These are phyloP conservation scores for Eucalyptus microcorys DNA, from an alignment of 345 rosid genomes.

Conservation along the genomic window DNA sequence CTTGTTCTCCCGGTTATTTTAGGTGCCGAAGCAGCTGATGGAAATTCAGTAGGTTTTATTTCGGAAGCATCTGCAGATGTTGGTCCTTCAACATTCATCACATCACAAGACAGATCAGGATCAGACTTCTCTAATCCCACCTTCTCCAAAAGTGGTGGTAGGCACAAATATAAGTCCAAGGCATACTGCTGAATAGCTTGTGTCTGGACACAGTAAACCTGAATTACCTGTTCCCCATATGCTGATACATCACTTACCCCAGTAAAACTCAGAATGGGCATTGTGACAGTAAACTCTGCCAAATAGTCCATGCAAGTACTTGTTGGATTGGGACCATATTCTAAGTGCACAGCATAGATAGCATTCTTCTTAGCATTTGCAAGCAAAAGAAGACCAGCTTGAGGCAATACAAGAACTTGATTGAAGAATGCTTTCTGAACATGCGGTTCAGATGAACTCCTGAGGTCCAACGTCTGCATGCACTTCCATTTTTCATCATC, in stretches of 20 bases:
- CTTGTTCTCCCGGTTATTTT: constrained; percentile 13
- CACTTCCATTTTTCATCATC: constrained; percentile 63
- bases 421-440: constrained; percentile 70
- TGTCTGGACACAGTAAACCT: constrained; percentile 89
- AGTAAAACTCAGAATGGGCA: constrained; percentile 91
- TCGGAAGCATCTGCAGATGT: constrained; percentile 21
- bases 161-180: constrained; percentile 68
- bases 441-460: constrained; percentile 51
- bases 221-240: constrained; percentile 45
- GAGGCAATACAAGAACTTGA: constrained; percentile 71
- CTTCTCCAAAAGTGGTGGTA: constrained; percentile 56
- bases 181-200: constrained; percentile 92
- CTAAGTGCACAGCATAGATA: constrained; percentile 72
- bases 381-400: constrained; percentile 52
- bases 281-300: constrained; percentile 74
- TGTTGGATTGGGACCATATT: constrained; percentile 69
- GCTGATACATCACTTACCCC: constrained; percentile 43
- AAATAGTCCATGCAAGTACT: constrained; percentile 66
- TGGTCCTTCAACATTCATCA: constrained; percentile 21
- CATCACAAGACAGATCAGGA: constrained; percentile 25
- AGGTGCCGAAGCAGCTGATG: constrained; percentile 18
- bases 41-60: constrained; percentile 19
- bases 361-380: constrained; percentile 92
- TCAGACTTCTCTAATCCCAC: constrained; percentile 41
- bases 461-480: constrained; percentile 65